Percentiles rank a stretch among this genome's conserved stretches.
These are phyloP conservation scores for Fusarium vanettenii DNA, from an alignment of 2,329 filamentous ascomycete species.

Conservation along the genomic window DNA sequence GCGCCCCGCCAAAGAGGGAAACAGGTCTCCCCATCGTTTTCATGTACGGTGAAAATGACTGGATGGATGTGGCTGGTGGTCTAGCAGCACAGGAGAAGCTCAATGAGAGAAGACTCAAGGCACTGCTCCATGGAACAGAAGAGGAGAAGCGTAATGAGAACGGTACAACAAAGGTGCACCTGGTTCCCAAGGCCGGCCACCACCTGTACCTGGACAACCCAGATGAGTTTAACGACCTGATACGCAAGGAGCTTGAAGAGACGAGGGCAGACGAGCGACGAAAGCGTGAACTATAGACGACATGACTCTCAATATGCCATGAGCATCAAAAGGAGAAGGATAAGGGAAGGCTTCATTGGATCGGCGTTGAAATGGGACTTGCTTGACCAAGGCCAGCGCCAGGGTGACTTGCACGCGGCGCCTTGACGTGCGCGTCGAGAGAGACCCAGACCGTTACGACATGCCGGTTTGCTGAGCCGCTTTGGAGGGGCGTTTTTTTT, in stretches of 20 bases:
- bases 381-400: constrained; percentile 10
- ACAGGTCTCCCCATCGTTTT: constrained; percentile 86
- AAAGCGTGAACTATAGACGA: constrained; percentile 26
- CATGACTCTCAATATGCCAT: background rate
- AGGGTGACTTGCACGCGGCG: constrained; percentile 12
- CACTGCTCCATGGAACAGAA: constrained; percentile 69
- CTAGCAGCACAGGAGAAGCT: constrained; percentile 84
- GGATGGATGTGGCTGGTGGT: constrained; percentile 96
- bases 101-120: constrained; percentile 71
- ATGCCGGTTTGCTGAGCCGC: constrained; percentile 11
- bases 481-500: constrained; percentile 36
- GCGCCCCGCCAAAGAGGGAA: constrained; percentile 51
- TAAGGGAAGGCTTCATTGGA: constrained; percentile 8
- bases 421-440: constrained; percentile 16
- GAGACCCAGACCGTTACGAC: constrained; percentile 25
- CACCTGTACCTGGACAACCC: constrained; percentile 71
- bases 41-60: constrained; percentile 98
- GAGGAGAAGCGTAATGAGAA: constrained; percentile 80
- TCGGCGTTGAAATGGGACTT: constrained; percentile 34
- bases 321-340: constrained; percentile 7
- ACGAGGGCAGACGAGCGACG: constrained; percentile 52
- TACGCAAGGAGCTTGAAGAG: constrained; percentile 65
- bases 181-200: constrained; percentile 74
- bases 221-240: constrained; percentile 65
- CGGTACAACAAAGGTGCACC: constrained; percentile 83